These are phyloP conservation scores for Turritis glabra DNA, from an alignment of 345 rosid genomes.

Conservation along the genomic window DNA sequence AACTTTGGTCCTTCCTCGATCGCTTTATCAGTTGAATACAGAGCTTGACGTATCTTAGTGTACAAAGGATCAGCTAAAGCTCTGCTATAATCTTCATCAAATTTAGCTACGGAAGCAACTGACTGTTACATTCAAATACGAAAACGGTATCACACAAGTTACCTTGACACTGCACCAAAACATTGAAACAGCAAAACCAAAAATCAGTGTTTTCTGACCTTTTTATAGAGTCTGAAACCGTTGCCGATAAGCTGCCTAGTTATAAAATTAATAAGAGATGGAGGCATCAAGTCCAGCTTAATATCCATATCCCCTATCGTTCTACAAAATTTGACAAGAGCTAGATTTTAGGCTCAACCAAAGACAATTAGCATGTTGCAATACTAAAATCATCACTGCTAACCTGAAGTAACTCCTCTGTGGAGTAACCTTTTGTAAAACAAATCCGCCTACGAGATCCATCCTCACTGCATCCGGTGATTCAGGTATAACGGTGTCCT, in stretches of 20 bases:
- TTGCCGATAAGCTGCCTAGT: slow-evolving; percentile 88
- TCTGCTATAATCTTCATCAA: slow-evolving; percentile 63
- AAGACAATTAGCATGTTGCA: background rate
- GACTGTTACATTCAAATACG: slow-evolving; percentile 46
- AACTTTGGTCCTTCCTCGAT: slow-evolving; percentile 27
- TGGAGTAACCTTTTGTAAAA: slow-evolving; percentile 79
- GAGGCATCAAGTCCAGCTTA: slow-evolving; percentile 91
- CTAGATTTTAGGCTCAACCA: slow-evolving; percentile 16
- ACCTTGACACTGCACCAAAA: background rate
- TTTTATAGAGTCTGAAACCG: slow-evolving; percentile 88
- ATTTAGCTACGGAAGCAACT: slow-evolving; percentile 60
- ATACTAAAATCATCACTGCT: slow-evolving; percentile 31
- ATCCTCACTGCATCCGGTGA: slow-evolving; percentile 74
- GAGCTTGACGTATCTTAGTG: slow-evolving; percentile 51
- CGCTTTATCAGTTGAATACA: slow-evolving; percentile 40
- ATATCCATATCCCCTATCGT: slow-evolving; percentile 78
- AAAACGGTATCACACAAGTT: background rate
- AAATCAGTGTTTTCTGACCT: slow-evolving; percentile 51
- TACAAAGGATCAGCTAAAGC: slow-evolving; percentile 75
- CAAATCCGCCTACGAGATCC: slow-evolving; percentile 83
- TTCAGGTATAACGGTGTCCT: slow-evolving; percentile 68
- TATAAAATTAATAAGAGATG: slow-evolving; percentile 81
- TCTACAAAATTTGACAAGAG: slow-evolving; percentile 48
- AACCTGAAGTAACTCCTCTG: slow-evolving; percentile 91
- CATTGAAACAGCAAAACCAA: background rate